Percentiles rank a stretch among this genome's conserved stretches.
Conservation (phyloP, 2,329 filamentous ascomycete species). For the Aspergillus sp. region DNA sequence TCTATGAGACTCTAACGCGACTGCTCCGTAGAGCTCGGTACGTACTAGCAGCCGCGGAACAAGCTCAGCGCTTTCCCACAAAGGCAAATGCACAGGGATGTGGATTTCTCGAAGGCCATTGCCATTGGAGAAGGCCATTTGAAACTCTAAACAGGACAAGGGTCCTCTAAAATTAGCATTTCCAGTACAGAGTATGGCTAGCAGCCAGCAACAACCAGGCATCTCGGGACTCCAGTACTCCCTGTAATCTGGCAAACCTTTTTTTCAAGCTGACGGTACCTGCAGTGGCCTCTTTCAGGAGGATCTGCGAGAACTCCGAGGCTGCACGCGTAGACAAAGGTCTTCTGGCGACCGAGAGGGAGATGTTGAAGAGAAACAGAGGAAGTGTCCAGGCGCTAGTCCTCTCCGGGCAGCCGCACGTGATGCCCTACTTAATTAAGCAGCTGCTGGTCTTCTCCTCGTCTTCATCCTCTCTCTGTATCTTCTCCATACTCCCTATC, state of each 20-base stretch:
- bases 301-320: neutral
- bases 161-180: neutral
- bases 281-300: neutral
- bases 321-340: neutral
- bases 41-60: too few relatives aligned
- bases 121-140: neutral
- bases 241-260: neutral
- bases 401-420: neutral
- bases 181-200: neutral
- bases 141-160: neutral
- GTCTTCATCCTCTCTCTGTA: neutral
- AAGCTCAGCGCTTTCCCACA: constrained; percentile 1
- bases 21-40: neutral
- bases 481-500: neutral
- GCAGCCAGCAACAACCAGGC: neutral
- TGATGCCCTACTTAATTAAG: neutral
- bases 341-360: neutral
- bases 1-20: neutral
- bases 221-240: too few relatives aligned
- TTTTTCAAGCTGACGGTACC: neutral
- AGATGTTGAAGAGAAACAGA: neutral
- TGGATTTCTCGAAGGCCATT: too few relatives aligned
- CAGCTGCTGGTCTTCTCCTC: neutral
- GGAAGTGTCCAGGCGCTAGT: neutral
- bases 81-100: neutral